Evolutionary conservation across 2,329 filamentous ascomycete genomes (phyloP).

Genomic region (Xylariaceae sp.): DNA sequence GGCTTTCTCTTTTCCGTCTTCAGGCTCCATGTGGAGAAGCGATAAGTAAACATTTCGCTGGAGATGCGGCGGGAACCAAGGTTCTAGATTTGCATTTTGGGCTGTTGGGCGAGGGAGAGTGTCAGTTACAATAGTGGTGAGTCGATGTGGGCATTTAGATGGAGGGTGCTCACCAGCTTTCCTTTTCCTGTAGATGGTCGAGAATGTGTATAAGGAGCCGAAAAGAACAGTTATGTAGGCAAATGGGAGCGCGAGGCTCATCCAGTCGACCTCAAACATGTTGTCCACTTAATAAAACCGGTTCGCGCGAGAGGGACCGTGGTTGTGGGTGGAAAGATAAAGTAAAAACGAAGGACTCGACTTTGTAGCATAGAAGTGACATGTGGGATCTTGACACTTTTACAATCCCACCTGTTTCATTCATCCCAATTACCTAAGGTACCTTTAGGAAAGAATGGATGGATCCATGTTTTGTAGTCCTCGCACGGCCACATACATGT

Average conservation of each 20-base stretch:
- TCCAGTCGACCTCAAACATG: slow-evolving; percentile 67
- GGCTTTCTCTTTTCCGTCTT: slow-evolving; percentile 61
- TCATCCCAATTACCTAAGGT: too few species aligned
- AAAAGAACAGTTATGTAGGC: slow-evolving; percentile 85
- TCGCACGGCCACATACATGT: too few species aligned
- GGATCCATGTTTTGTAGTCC: too few species aligned
- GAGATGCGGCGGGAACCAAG: slow-evolving; percentile 89
- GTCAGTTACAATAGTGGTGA: slow-evolving; percentile 1
- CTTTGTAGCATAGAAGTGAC: background rate
- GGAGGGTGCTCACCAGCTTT: slow-evolving; percentile 62
- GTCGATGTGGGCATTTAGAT: background rate
- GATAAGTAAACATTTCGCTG: slow-evolving; percentile 94
- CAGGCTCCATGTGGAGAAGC: slow-evolving; percentile 72
- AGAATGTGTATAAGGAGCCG: slow-evolving; percentile 88
- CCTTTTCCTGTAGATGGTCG: slow-evolving; percentile 85
- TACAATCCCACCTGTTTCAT: too few species aligned
- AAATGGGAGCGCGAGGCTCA: slow-evolving; percentile 79
- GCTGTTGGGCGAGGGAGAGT: slow-evolving; percentile 39
- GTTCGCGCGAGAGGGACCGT: slow-evolving; percentile 5
- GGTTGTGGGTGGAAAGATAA: slow-evolving; percentile 3
- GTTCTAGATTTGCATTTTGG: slow-evolving; percentile 78
- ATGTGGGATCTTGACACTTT: slow-evolving; percentile 31
- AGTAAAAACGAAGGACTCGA: slow-evolving; percentile 10
- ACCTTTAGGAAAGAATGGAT: too few species aligned
- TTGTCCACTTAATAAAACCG: slow-evolving; percentile 15